A percentile compares a stretch with the other conserved stretches of the same genome.
phyloP scores from a whole-genome alignment of 225 moss, liverwort and hornwort species.

The Physcomitrium patens region DNA sequence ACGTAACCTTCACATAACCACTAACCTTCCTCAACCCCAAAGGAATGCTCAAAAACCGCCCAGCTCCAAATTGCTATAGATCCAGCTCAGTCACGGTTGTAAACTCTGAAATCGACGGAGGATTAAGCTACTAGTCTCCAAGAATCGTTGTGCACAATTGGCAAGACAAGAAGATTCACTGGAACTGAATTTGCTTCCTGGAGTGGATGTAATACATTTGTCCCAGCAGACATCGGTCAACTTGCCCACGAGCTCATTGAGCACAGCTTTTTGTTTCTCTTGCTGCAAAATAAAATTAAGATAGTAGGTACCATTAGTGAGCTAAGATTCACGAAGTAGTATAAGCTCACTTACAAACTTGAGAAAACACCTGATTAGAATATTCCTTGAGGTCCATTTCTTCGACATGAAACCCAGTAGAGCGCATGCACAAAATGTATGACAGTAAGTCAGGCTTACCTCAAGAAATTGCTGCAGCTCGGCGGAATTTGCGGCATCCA shows the following conservation, averaged over 20 bases:
- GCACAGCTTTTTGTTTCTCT: constrained; percentile 96
- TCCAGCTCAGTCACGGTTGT: constrained; percentile 56
- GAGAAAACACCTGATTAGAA: background rate
- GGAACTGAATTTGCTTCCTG: constrained; percentile 95
- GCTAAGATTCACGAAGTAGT: background rate
- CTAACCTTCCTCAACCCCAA: constrained; percentile 12
- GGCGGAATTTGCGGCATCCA: constrained; percentile 50
- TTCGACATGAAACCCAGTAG: background rate
- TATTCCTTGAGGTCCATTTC: background rate
- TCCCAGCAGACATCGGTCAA: constrained; percentile 98
- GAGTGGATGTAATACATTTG: constrained; percentile 93
- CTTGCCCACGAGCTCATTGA: constrained; percentile 98
- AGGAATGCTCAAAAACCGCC: constrained; percentile 6
- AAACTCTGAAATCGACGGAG: constrained; percentile 91
- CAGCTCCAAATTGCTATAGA: constrained; percentile 20
- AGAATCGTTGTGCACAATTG: constrained; percentile 91
- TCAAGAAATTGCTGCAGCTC: constrained; percentile 64
- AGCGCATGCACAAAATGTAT: background rate
- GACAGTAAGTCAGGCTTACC: constrained; percentile 32
- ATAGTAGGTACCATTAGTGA: background rate
- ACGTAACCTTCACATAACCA: constrained; percentile 18
- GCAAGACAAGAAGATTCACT: constrained; percentile 87
- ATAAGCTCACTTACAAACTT: background rate
- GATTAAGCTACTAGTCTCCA: constrained; percentile 95
- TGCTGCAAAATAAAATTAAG: constrained; percentile 54